Base-by-base conservation (phyloP, 805 yeast species). In the Tetrapisispora arboricola region DNA sequence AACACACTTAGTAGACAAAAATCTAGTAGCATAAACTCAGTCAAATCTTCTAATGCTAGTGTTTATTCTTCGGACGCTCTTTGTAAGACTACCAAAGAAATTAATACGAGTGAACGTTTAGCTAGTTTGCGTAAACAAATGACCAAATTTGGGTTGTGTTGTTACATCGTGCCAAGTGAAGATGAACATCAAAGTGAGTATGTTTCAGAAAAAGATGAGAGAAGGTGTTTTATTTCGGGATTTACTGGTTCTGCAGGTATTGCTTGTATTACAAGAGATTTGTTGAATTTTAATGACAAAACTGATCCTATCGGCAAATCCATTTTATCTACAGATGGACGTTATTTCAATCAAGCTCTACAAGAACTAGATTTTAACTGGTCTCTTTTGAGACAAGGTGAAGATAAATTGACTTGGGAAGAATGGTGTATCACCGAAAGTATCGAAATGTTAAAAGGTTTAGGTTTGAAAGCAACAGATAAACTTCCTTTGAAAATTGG, bases 171-270 rank as follows among this genome's bases (percentile, higher is more conserved):
- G 10, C 85, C 88, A 15, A 79, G 90, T 27, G 95, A 85, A 57
- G 97, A 90, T 57, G 94, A 84, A 50, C 97, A 90, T 60, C 88
- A 82, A 60, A 77, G 86, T 24, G 97, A 88, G 63, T 87, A 88
- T 51, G 88, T 88, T 10, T 74, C 92, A 0, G 65, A 72, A 1
- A 75, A 80, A 16, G 97, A 90, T 58, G 84, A 80, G 55, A 74
- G 96, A 50, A 70, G 96, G 40, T 80, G 75, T 40, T 90, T 71
- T 52, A 80, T 90, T 22, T 73, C 87, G 6, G 96, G 87, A 0
- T 90, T 90, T 64, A 80, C 88, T 13, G 97, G 97, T 0, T 78
- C 88, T 35, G 94, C 96, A 2, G 97, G 97, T 17, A 67, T 85
- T 20, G 96, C 95, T 1, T 72, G 90, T 12, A 70, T 90, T 18